Conservation (phyloP, 176 grass and related monocot species). For the Phragmites australis region DNA sequence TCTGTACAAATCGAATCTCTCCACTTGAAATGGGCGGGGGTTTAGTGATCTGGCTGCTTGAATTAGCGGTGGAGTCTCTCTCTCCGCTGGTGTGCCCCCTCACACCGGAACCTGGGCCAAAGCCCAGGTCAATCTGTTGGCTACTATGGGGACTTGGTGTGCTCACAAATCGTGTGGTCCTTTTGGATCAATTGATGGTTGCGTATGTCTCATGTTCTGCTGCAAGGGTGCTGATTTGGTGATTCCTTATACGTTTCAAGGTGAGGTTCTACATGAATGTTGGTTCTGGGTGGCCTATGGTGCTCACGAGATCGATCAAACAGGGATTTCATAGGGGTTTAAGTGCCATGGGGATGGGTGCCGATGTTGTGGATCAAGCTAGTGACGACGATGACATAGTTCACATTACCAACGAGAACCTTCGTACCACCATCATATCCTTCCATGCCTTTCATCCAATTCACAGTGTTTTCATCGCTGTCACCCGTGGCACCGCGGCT, state of each 20-base stretch:
- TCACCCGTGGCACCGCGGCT: too few species aligned
- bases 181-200: background rate
- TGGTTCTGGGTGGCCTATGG: slow-evolving; percentile 5
- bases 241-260: slow-evolving; percentile 3
- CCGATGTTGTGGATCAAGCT: slow-evolving; percentile 17
- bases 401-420: slow-evolving; percentile 41
- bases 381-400: background rate
- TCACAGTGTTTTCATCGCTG: too few species aligned
- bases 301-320: slow-evolving; percentile 19
- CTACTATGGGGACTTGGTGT: background rate
- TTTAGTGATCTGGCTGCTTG: background rate
- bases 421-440: slow-evolving; percentile 35
- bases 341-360: slow-evolving; percentile 14
- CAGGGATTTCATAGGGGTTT: slow-evolving; percentile 21
- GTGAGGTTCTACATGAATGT: slow-evolving; percentile 29
- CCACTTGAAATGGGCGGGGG: background rate
- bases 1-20: background rate
- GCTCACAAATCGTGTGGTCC: background rate
- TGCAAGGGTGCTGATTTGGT: slow-evolving; percentile 9
- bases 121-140: background rate
- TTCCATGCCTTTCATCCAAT: too few species aligned
- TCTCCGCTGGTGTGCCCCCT: too few species aligned
- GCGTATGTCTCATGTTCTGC: background rate
- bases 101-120: background rate
- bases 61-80: background rate